Evolutionary conservation across 2,329 filamentous ascomycete genomes (phyloP), one percentile per base, ranked within the genome.

Genomic region (Daldinia eschscholtzii): DNA sequence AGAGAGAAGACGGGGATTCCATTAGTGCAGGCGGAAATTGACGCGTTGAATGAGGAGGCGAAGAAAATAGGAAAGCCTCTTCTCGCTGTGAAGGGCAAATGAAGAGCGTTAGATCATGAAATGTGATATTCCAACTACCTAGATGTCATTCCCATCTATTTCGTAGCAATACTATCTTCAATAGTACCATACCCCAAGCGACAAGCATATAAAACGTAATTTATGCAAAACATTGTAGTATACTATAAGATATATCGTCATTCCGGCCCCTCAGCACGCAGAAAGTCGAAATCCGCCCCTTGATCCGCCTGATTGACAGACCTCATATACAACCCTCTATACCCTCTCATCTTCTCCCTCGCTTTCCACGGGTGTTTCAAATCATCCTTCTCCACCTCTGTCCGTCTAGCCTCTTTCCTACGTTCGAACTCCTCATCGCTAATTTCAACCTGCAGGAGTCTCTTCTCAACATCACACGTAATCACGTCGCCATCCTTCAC

Each of bases 401-500:
- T 81, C 68, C 84, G 87, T 88, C 92, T 93, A 69, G 83, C 84
- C 65, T 81, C 81, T 69, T 91, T 79, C 64, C 94, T 84, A 66
- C 77, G 79, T 59, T 82, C 78, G 56, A 97, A 87, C 79, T 97
- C 93, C 64, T 89, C 89, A 3, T 92, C 88, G 0, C 84, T 85
- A 0, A 97, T 84, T 76, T 91, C 86, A 0, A 89, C 78, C 5
- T 78, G 73, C 6, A 88, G 75, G 81, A 91, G 85, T 59, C 88
- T 87, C 70, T 89, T 89, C 44, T 87, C 91, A 58, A 92, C 89
- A 80, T 94, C 91, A 74, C 95, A 96, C 0, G 88, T 91, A 55
- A 98, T 89, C 26, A 89, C 76, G 79, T 98, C 94, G 0, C 93
- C 94, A 67, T 93, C 88, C 67, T 84, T 80, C 2, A 97, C 89